Percentiles rank a stretch among this genome's conserved stretches.
These are phyloP conservation scores for Trypanosoma boissoni DNA, from an alignment of 208 protist species.

Conservation along the genomic window DNA sequence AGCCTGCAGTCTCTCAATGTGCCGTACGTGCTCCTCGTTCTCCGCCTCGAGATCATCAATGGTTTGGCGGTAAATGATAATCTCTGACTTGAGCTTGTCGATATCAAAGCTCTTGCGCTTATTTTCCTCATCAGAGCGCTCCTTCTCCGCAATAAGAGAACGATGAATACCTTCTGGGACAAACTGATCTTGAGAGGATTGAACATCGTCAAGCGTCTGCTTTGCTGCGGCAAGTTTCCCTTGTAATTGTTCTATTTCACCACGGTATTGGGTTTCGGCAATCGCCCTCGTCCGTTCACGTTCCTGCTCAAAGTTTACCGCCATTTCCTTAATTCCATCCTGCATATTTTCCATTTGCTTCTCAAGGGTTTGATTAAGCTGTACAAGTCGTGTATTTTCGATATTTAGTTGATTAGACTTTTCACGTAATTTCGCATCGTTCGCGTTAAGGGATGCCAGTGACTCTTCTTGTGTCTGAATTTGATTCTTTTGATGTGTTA, in stretches of 20 bases:
- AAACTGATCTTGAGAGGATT: constrained; percentile 37
- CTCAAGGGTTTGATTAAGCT: constrained; percentile 71
- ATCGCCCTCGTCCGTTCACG: constrained; percentile 30
- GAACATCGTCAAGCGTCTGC: constrained; percentile 27
- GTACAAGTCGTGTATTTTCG: constrained; percentile 64
- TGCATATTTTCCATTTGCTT: constrained; percentile 83
- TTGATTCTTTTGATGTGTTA: constrained; percentile 50
- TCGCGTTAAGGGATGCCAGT: constrained; percentile 42
- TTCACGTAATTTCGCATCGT: constrained; percentile 62
- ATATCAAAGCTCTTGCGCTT: constrained; percentile 44
- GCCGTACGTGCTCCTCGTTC: constrained; percentile 78
- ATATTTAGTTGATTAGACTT: constrained; percentile 31
- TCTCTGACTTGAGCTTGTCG: constrained; percentile 85
- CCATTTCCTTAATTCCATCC: constrained; percentile 82
- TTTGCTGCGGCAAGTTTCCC: constrained; percentile 45
- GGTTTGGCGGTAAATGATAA: constrained; percentile 82
- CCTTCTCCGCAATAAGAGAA: constrained; percentile 47
- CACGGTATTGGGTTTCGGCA: constrained; percentile 47
- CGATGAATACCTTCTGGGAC: constrained; percentile 72
- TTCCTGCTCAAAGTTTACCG: constrained; percentile 70
- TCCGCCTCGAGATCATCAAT: constrained; percentile 78
- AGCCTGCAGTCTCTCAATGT: constrained; percentile 75
- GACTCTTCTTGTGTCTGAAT: constrained; percentile 66
- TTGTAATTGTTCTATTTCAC: constrained; percentile 43
- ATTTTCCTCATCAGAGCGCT: constrained; percentile 45